Percentiles rank a stretch among this genome's conserved stretches.
Conservation (phyloP, 2,329 filamentous ascomycete genomes). For the Emmonsiellopsis sp. region DNA sequence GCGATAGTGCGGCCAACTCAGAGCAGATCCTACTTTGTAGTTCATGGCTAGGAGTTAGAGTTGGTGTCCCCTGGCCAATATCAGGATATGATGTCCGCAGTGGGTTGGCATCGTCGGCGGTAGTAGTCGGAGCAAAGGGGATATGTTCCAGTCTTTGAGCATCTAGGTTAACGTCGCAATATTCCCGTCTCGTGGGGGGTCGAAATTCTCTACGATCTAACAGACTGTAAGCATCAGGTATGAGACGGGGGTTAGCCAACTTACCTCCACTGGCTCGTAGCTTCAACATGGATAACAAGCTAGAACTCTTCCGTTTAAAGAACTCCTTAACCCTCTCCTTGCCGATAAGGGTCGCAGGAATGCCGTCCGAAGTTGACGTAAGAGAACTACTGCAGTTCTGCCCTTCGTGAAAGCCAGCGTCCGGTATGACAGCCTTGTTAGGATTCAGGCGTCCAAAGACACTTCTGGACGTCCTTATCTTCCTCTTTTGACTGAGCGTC, state of each 20-base stretch:
- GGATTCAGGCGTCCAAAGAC: constrained; percentile 17
- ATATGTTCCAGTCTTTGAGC: neutral
- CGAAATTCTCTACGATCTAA: constrained; percentile 1
- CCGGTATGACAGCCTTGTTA: constrained; percentile 12
- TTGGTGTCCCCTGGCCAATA: neutral
- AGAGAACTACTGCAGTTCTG: constrained; percentile 13
- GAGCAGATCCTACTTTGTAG: neutral
- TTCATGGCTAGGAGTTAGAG: neutral
- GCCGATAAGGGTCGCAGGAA: constrained; percentile 3
- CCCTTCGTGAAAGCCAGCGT: constrained; percentile 7
- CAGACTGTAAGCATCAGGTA: neutral
- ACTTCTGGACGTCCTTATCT: constrained; percentile 15
- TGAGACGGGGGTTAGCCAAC: neutral
- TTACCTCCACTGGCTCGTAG: constrained; percentile 20
- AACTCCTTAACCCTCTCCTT: constrained; percentile 21
- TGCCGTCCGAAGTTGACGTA: constrained; percentile 18
- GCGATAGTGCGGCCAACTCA: neutral
- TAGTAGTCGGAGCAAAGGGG: neutral
- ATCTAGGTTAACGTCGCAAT: neutral
- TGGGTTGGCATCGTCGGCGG: neutral
- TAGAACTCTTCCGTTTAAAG: constrained; percentile 27
- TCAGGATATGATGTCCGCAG: neutral
- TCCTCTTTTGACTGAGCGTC: constrained; percentile 13
- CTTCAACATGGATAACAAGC: constrained; percentile 26
- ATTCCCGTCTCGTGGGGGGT: neutral